Conservation (phyloP, 176 grass and related monocot genomes). For the Musa acuminata region DNA sequence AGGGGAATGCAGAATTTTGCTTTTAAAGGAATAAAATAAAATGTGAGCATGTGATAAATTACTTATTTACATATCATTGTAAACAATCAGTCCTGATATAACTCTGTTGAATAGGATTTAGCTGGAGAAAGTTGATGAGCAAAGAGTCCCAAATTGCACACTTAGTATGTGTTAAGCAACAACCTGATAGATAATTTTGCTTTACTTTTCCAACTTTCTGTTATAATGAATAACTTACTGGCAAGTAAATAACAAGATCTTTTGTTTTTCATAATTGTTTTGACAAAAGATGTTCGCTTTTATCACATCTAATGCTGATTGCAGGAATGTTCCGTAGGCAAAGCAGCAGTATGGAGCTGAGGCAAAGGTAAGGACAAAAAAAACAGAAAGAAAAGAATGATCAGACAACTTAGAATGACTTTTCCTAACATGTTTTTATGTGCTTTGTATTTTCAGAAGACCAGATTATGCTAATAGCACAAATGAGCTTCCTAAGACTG, state of each 20-base stretch:
- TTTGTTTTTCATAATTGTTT: not conserved
- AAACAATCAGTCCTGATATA: not conserved
- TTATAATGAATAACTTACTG: not conserved
- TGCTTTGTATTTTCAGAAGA: constrained; percentile 29
- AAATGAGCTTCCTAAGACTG: constrained; percentile 44
- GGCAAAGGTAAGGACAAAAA: constrained; percentile 36
- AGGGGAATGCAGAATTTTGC: too few relatives aligned
- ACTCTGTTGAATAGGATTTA: not conserved
- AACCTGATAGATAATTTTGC: constrained; percentile 12
- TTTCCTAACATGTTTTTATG: not conserved
- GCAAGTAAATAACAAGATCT: not conserved
- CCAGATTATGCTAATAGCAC: constrained; percentile 32
- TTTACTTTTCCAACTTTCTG: not conserved
- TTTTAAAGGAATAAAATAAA: too few relatives aligned
- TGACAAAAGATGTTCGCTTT: not conserved
- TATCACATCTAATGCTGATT: not conserved
- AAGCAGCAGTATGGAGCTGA: constrained; percentile 43
- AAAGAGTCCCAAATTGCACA: not conserved
- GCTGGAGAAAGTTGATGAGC: not conserved
- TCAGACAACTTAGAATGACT: not conserved
- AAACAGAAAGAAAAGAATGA: not conserved
- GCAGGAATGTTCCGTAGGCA: constrained; percentile 54
- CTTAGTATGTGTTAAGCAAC: not conserved
- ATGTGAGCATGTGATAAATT: too few relatives aligned
- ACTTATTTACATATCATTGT: not conserved